Evolutionary conservation across 208 protist genomes (phyloP).

Genomic region (Herpetomonas muscarum): DNA sequence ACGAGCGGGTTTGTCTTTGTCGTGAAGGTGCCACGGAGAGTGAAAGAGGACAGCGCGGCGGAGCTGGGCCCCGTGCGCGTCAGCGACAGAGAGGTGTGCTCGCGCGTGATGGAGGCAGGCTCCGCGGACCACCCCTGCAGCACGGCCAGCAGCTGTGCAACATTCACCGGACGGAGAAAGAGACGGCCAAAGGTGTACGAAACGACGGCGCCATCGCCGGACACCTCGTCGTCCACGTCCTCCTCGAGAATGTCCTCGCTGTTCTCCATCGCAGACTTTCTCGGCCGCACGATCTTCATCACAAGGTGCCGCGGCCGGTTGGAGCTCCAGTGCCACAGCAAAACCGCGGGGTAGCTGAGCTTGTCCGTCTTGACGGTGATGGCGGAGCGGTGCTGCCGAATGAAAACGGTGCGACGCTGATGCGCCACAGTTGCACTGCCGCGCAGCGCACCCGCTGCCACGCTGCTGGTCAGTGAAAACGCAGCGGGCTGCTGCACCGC

Average conservation of each 20-base stretch:
- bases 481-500: too few relatives aligned
- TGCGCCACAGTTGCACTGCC: background rate
- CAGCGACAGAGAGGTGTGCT: slow-evolving; percentile 46
- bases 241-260: slow-evolving; percentile 12
- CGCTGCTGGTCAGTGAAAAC: background rate
- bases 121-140: slow-evolving; percentile 52
- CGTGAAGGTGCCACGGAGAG: slow-evolving; percentile 37
- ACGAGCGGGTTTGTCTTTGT: slow-evolving; percentile 13
- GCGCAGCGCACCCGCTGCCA: background rate
- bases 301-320: slow-evolving; percentile 50
- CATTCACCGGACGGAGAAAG: slow-evolving; percentile 81
- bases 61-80: background rate
- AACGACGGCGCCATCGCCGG: slow-evolving; percentile 3
- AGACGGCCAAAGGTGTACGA: slow-evolving; percentile 78
- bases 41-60: slow-evolving; percentile 15
- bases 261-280: background rate
- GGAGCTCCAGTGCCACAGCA: slow-evolving; percentile 66
- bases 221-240: background rate
- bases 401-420: slow-evolving; percentile 28
- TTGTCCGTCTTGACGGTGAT: slow-evolving; percentile 32
- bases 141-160: slow-evolving; percentile 77
- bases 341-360: slow-evolving; percentile 35
- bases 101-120: slow-evolving; percentile 28
- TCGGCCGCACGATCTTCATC: slow-evolving; percentile 21
- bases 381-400: slow-evolving; percentile 54